Percentiles rank a stretch among this genome's conserved stretches.
Conservation (phyloP, 2,329 filamentous ascomycete genomes). For the Colletotrichum musicola region DNA sequence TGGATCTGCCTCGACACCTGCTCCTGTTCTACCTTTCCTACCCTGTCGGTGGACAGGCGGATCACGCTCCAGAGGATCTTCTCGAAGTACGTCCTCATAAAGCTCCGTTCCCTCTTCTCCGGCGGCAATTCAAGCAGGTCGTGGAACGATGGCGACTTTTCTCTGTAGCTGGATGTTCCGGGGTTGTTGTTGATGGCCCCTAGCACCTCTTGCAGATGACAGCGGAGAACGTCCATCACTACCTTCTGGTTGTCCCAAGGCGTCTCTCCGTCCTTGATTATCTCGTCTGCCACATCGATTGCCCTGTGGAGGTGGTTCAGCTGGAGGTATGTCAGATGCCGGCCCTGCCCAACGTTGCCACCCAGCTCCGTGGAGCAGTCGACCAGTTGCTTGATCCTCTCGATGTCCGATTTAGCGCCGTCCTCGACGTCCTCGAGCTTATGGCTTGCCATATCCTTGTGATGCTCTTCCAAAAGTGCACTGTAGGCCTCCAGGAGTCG, state of each 20-base stretch:
- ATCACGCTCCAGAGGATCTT: constrained; percentile 6
- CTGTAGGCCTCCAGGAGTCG: constrained; percentile 56
- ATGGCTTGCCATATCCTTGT: constrained; percentile 27
- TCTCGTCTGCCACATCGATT: constrained; percentile 31
- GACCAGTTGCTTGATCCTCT: not conserved
- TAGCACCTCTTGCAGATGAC: constrained; percentile 63
- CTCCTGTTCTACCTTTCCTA: constrained; percentile 4
- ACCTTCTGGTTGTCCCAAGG: constrained; percentile 40
- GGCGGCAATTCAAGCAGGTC: not conserved
- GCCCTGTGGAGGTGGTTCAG: constrained; percentile 1
- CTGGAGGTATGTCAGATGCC: not conserved
- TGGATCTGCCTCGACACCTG: constrained; percentile 16
- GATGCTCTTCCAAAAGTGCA: constrained; percentile 43
- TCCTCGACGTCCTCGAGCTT: constrained; percentile 30
- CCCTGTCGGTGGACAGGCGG: not conserved
- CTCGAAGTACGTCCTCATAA: constrained; percentile 31
- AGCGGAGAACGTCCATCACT: constrained; percentile 61
- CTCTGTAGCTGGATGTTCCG: not conserved
- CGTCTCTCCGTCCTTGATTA: constrained; percentile 42
- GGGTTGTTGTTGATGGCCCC: constrained; percentile 55
- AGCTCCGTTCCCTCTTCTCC: constrained; percentile 25
- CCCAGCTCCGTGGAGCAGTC: not conserved
- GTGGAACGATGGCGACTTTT: not conserved
- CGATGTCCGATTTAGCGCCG: not conserved
- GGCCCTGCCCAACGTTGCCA: not conserved